Evolutionary conservation across 768 basidiomycete species (phyloP).

Genomic region (Boletus rex-veris): DNA sequence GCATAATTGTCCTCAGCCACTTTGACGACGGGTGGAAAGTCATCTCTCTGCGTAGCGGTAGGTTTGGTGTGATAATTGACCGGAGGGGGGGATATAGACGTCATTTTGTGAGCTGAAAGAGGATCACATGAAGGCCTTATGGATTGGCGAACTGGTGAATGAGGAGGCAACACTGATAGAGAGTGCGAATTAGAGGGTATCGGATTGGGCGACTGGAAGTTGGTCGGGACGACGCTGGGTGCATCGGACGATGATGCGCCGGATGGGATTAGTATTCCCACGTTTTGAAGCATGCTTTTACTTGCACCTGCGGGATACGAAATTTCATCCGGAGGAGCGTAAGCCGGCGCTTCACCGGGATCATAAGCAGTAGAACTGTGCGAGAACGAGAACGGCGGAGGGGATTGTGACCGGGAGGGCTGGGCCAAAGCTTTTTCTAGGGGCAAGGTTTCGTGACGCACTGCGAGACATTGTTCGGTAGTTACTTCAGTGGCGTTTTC

Average conservation of each 20-base stretch:
- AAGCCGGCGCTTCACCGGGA: not conserved
- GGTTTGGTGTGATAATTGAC: conserved; percentile 9
- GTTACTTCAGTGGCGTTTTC: not conserved
- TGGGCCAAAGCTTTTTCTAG: not conserved
- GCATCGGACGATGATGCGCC: not conserved
- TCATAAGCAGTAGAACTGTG: not conserved
- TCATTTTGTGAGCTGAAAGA: not conserved
- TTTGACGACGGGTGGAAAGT: not conserved
- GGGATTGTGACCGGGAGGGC: not conserved
- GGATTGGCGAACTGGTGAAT: not conserved
- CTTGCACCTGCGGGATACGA: not conserved
- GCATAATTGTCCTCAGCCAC: not conserved
- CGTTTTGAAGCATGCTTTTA: not conserved
- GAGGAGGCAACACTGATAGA: not conserved
- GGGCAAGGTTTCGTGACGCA: not conserved
- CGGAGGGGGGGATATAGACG: not conserved
- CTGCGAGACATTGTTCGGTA: not conserved
- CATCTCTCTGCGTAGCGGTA: not conserved
- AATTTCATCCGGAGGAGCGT: not conserved
- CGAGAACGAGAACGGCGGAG: not conserved
- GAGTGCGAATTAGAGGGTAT: not conserved
- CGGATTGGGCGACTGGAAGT: not conserved
- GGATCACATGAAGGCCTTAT: not conserved
- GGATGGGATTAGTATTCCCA: not conserved
- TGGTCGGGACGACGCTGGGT: not conserved